A percentile compares a stretch with the other conserved stretches of the same genome.
Evolutionary conservation across 2,329 filamentous ascomycete genomes (phyloP).

Genomic region (Colletotrichum agaves): DNA sequence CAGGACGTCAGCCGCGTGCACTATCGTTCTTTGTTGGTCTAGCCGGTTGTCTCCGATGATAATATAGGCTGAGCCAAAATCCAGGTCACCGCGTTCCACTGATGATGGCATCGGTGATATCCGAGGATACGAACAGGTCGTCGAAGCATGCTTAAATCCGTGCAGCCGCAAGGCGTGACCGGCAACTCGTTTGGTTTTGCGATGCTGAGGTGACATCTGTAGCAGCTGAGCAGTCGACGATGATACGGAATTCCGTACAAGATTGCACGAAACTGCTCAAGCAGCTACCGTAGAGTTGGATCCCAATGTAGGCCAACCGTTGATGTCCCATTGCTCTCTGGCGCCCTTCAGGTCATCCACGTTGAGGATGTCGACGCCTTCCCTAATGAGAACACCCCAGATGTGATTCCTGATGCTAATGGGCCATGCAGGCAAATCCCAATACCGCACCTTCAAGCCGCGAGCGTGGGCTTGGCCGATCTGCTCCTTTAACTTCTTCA

Average conservation of each 20-base stretch:
- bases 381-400: constrained; percentile 65
- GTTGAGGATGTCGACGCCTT: constrained; percentile 70
- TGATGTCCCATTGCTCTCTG: constrained; percentile 50
- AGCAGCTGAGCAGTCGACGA: background rate
- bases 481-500: constrained; percentile 56
- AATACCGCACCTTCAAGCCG: constrained; percentile 69
- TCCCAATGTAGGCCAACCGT: constrained; percentile 27
- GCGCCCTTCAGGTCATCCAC: constrained; percentile 67
- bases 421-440: constrained; percentile 70
- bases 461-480: constrained; percentile 60
- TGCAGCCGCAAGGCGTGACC: too few relatives aligned
- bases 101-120: too few relatives aligned
- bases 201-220: too few relatives aligned
- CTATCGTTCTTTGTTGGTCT: too few relatives aligned
- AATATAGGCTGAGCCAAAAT: too few relatives aligned
- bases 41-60: too few relatives aligned
- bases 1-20: too few relatives aligned
- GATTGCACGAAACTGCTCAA: background rate
- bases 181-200: too few relatives aligned
- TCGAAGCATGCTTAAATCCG: too few relatives aligned
- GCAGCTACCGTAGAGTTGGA: constrained; percentile 5
- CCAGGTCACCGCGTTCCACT: too few relatives aligned
- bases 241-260: background rate
- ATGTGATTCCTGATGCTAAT: constrained; percentile 62
- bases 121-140: too few relatives aligned